Evolutionary conservation across 1,139 yeast genomes (phyloP).

Genomic region (Suhomyces kunorum): DNA sequence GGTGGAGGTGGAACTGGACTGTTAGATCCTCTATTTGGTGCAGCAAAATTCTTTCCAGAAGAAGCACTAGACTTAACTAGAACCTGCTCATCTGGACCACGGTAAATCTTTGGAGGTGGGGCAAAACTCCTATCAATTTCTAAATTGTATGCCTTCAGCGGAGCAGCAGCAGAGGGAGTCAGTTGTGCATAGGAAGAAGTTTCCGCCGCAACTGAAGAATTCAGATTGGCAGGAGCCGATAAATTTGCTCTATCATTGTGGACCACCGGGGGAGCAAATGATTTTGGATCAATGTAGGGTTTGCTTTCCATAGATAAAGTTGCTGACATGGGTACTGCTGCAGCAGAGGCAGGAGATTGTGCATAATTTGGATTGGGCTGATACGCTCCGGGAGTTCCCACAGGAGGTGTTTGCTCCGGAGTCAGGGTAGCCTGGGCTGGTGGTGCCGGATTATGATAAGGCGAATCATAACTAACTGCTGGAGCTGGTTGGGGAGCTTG

Average conservation of each 20-base stretch:
- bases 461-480: no score
- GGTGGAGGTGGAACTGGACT: background rate
- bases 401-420: no score
- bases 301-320: no score
- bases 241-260: conserved; percentile 14
- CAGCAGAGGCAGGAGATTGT: background rate
- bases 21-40: no score
- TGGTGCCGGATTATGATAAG: background rate
- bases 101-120: conserved; percentile 30
- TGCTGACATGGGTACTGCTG: background rate
- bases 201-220: background rate
- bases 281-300: conserved; percentile 16
- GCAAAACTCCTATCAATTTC: conserved; percentile 29
- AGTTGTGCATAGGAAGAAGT: conserved; percentile 1
- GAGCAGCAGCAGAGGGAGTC: background rate
- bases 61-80: conserved; percentile 5
- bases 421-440: no score
- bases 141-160: conserved; percentile 1
- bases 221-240: conserved; percentile 7
- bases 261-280: conserved; percentile 18
- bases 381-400: no score
- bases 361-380: no score
- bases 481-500: no score
- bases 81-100: conserved; percentile 8
- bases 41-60: no score